Evolutionary conservation across 2,329 filamentous ascomycete genomes (phyloP), one percentile per base, ranked within the genome.

Genomic region (Acarospora socialis): DNA sequence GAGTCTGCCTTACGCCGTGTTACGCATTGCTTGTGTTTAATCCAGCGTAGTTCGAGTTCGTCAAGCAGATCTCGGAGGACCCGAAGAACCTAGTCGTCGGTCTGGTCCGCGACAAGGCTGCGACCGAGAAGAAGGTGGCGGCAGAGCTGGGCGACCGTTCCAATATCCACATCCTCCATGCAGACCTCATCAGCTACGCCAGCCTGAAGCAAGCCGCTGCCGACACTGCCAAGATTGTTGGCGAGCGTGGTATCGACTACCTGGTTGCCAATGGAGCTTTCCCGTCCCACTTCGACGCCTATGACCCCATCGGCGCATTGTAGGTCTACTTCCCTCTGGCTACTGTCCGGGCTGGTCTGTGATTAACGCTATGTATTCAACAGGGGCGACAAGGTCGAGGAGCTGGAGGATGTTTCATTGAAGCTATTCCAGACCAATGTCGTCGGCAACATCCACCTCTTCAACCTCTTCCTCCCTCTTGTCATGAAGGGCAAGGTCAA

Each of bases 391-490:
- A 38, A 54, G 2, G 48, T 47, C 2, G 47, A 54, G 4, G 42
- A 40, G 3, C 40, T 65, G n/a, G 52, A 57, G 2, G 36, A 53
- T 5, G 49, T 54, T 1, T 35, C 61, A 4, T 16, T 40, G 2
- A 20, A 47, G 4, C 25, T 38, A 2, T 60, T 66, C 39, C 46
- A 61, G 2, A 52, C 55, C 40, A 75, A 75, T 36, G 61, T 66
- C 5, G 23, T 69, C 6, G 66, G 58, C 24, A 60, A 65, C 30
- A 51, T 73, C 33, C 58, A 71, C 38, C 54, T 70, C 0, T 61
- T 67, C 47, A 66, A 66, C 40, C 41, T 61, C 1, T 71, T 69
- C 44, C 27, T 68, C 1, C 68, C 71, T 0, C 55, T 73, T 0
- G 50, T 77, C 19, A 49, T 56, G 2, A 61, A 66, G 27, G 61